Conservation (phyloP, 1,284 basidiomycete species). For the Sanghuangporus baumii region DNA sequence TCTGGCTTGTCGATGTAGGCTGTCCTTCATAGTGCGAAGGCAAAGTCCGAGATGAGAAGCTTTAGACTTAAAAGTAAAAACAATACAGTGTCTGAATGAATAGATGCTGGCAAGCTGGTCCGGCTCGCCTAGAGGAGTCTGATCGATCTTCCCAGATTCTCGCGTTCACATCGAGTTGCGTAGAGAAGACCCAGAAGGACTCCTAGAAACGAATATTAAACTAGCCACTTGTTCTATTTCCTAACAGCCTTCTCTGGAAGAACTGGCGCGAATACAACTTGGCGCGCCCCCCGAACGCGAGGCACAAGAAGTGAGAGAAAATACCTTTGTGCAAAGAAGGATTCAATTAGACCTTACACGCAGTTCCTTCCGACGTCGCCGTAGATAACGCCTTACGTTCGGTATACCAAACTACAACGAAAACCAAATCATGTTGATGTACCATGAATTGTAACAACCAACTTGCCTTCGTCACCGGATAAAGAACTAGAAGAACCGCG, state of each 20-base stretch:
- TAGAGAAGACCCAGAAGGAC: background rate
- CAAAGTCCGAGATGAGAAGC: background rate
- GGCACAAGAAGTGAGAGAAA: background rate
- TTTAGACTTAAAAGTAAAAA: background rate
- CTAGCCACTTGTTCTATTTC: background rate
- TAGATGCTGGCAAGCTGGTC: background rate
- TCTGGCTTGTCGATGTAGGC: background rate
- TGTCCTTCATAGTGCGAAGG: background rate
- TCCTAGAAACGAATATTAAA: background rate
- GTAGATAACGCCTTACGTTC: slow-evolving; percentile 30
- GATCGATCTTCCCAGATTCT: background rate
- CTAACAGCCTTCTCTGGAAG: background rate
- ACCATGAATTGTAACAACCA: slow-evolving; percentile 6
- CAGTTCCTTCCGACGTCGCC: slow-evolving; percentile 21
- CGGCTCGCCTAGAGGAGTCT: background rate
- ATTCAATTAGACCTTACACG: background rate
- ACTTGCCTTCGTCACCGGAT: slow-evolving; percentile 61
- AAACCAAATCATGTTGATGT: background rate
- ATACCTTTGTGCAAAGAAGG: background rate
- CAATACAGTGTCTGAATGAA: background rate
- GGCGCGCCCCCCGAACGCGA: background rate
- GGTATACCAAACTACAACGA: slow-evolving; percentile 33
- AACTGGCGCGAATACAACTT: background rate
- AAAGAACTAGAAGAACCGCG: slow-evolving; percentile 51
- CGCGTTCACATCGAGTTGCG: background rate